Evolutionary conservation across 441 rosid species (phyloP).

Genomic region (Erodium chrysanthum): DNA sequence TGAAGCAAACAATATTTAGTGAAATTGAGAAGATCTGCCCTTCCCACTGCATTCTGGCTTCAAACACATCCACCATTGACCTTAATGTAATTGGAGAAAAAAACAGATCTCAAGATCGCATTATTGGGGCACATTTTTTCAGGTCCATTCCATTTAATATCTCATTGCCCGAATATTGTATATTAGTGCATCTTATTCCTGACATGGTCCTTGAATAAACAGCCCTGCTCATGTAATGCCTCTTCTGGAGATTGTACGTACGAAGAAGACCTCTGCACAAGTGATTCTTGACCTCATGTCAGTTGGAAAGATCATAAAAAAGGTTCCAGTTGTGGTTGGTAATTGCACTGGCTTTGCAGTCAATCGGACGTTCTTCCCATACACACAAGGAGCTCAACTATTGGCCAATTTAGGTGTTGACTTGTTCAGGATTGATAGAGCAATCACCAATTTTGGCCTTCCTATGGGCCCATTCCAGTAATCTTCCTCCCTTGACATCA

Average conservation of each 20-base stretch:
- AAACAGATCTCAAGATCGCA: conserved; percentile 61
- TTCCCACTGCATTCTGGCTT: conserved; percentile 76
- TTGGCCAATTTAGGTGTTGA: conserved; percentile 24
- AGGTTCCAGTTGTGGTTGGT: conserved; percentile 24
- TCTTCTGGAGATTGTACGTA: conserved; percentile 25
- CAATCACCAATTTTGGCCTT: conserved; percentile 23
- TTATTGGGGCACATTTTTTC: conserved; percentile 94
- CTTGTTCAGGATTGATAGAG: conserved; percentile 18
- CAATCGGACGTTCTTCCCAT: conserved; percentile 24
- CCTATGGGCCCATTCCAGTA: conserved; percentile 54
- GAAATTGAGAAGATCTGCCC: conserved; percentile 76
- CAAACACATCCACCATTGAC: conserved; percentile 86
- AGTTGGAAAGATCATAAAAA: conserved; percentile 27
- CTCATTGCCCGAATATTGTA: conserved; percentile 6
- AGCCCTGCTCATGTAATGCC: conserved; percentile 27
- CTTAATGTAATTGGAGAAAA: conserved; percentile 67
- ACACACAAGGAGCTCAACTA: conserved; percentile 17
- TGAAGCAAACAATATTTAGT: conserved; percentile 78
- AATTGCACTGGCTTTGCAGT: conserved; percentile 25
- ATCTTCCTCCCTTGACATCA: conserved; percentile 26
- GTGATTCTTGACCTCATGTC: conserved; percentile 20
- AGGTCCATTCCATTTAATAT: conserved; percentile 31
- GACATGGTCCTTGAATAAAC: conserved; percentile 22
- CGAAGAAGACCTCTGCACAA: conserved; percentile 22
- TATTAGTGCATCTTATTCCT: neutral